Conservation (phyloP, 75 land plant species). For the Selaginella moellendorffii region DNA sequence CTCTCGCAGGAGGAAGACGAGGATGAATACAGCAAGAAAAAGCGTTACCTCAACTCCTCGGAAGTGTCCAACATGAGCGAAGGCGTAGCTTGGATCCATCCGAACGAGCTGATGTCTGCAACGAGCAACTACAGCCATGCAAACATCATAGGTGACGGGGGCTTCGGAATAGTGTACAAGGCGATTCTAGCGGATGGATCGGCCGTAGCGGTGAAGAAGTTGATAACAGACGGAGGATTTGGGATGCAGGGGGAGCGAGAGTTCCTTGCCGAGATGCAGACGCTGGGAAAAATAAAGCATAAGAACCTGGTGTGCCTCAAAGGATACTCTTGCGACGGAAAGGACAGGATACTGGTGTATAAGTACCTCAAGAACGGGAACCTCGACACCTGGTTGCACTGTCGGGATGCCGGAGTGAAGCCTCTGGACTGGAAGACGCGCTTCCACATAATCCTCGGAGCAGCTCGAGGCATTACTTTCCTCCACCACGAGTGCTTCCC, state of each 20-base stretch:
- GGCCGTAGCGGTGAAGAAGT: not conserved
- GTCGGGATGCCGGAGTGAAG: slow-evolving; percentile 9
- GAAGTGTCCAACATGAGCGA: not conserved
- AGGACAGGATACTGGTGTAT: slow-evolving; percentile 3
- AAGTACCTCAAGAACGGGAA: slow-evolving; percentile 4
- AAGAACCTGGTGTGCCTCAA: slow-evolving; percentile 54
- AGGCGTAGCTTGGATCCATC: not conserved
- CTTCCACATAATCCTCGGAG: slow-evolving; percentile 61
- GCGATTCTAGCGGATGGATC: not conserved
- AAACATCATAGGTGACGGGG: slow-evolving; percentile 10
- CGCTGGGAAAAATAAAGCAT: slow-evolving; percentile 80
- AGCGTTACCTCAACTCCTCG: not conserved
- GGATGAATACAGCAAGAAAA: not conserved
- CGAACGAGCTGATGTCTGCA: not conserved
- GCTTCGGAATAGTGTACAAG: slow-evolving; percentile 4
- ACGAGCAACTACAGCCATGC: slow-evolving; percentile 8
- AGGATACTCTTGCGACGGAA: slow-evolving; percentile 1
- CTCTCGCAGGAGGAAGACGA: not conserved
- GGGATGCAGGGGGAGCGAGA: slow-evolving; percentile 64
- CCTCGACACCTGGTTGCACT: slow-evolving; percentile 5
- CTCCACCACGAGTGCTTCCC: slow-evolving; percentile 97
- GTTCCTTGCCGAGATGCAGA: slow-evolving; percentile 89
- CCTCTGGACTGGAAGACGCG: slow-evolving; percentile 74
- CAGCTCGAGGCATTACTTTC: slow-evolving; percentile 81
- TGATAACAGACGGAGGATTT: slow-evolving; percentile 1